Evolutionary conservation across 192 early-diverging fungal genomes (phyloP).

Genomic region (Backusella tuberculispora): DNA sequence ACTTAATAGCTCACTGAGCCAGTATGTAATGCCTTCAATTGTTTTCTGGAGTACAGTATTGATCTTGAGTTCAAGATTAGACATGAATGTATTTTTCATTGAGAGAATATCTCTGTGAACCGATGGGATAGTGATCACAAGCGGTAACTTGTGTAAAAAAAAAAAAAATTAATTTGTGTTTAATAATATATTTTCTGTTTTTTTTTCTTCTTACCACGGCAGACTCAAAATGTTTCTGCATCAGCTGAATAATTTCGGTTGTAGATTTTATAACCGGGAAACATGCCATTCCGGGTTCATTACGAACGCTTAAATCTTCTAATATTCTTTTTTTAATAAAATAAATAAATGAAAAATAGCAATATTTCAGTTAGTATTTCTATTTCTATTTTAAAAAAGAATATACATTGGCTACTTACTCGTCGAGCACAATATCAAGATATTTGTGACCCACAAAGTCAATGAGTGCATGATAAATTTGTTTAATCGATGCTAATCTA

Average conservation of each 20-base stretch:
- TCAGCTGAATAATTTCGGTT: slow-evolving; percentile 72
- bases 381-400: neutral
- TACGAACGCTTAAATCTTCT: slow-evolving; percentile 66
- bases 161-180: slow-evolving; percentile 8
- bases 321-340: slow-evolving; percentile 49
- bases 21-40: slow-evolving; percentile 74
- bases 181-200: slow-evolving; percentile 14
- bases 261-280: slow-evolving; percentile 67
- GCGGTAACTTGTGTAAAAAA: slow-evolving; percentile 57
- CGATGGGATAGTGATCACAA: slow-evolving; percentile 68
- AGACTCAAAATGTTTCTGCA: slow-evolving; percentile 83
- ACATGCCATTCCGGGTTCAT: slow-evolving; percentile 67
- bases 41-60: slow-evolving; percentile 78
- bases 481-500: slow-evolving; percentile 66
- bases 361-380: neutral
- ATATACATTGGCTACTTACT: slow-evolving; percentile 43
- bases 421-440: slow-evolving; percentile 81
- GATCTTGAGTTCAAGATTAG: slow-evolving; percentile 76
- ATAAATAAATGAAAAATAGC: slow-evolving; percentile 1
- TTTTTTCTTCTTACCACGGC: slow-evolving; percentile 55
- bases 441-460: slow-evolving; percentile 84
- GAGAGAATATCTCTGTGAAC: slow-evolving; percentile 86
- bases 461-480: slow-evolving; percentile 75
- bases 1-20: slow-evolving; percentile 68
- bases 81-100: slow-evolving; percentile 89